Conservation (phyloP, 805 yeast species). For the Millerozyma miso region DNA sequence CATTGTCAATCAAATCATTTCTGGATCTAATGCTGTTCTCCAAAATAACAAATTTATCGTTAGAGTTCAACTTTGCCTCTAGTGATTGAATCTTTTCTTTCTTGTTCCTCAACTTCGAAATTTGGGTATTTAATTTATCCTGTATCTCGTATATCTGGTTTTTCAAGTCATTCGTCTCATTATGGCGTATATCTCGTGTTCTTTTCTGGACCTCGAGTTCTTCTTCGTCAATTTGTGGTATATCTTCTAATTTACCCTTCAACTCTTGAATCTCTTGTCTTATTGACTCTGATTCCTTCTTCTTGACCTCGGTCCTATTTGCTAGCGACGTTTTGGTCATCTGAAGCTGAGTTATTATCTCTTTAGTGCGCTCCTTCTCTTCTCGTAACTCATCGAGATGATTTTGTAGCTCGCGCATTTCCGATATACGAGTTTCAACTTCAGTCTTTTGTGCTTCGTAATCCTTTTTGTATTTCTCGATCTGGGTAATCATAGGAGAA, state of each 20-base stretch:
- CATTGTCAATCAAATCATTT: slow-evolving; percentile 36
- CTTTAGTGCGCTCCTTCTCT: slow-evolving; percentile 11
- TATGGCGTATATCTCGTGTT: slow-evolving; percentile 17
- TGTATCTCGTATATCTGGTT: slow-evolving; percentile 20
- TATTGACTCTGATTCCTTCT: slow-evolving; percentile 5
- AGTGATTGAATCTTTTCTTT: slow-evolving; percentile 9
- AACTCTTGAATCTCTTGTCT: slow-evolving; percentile 9
- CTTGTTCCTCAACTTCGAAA: slow-evolving; percentile 10
- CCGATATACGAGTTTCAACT: slow-evolving; percentile 7
- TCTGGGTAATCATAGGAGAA: slow-evolving; percentile 18
- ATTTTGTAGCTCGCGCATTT: slow-evolving; percentile 3
- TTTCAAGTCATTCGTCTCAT: slow-evolving; percentile 13
- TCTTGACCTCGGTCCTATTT: not conserved
- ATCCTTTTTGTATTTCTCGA: slow-evolving; percentile 3
- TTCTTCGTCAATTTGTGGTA: slow-evolving; percentile 28
- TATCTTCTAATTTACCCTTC: slow-evolving; percentile 15
- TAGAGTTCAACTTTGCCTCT: slow-evolving; percentile 28
- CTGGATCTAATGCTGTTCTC: slow-evolving; percentile 26
- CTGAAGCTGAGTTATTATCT: not conserved
- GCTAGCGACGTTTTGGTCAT: slow-evolving; percentile 1
- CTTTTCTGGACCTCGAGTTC: slow-evolving; percentile 17
- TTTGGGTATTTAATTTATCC: slow-evolving; percentile 11
- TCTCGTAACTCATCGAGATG: slow-evolving; percentile 6
- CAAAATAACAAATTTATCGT: slow-evolving; percentile 50
- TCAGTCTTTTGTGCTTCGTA: slow-evolving; percentile 2